Evolutionary conservation across 306 rosid species (phyloP).

Genomic region (Cucumis cinereus): DNA sequence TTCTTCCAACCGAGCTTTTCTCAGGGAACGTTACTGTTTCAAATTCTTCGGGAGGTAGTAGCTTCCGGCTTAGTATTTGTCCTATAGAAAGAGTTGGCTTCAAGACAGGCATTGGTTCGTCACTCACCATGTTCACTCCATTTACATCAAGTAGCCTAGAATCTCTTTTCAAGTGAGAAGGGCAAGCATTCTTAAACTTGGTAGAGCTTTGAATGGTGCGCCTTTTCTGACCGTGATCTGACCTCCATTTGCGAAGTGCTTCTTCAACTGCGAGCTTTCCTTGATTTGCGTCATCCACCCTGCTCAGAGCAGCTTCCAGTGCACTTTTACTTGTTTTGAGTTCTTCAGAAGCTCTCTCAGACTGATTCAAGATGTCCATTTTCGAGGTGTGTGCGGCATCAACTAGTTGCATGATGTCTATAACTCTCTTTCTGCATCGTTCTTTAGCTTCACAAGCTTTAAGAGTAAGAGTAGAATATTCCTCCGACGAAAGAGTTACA

Average conservation of each 20-base stretch:
- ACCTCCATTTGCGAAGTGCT: conserved; percentile 78
- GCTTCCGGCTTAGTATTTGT: conserved; percentile 73
- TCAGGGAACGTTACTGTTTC: conserved; percentile 24
- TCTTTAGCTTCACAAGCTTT: conserved; percentile 57
- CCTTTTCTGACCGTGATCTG: conserved; percentile 43
- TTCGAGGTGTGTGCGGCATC: conserved; percentile 61
- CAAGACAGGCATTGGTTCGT: conserved; percentile 34
- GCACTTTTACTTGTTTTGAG: conserved; percentile 55
- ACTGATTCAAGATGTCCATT: conserved; percentile 46
- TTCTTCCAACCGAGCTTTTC: conserved; percentile 38
- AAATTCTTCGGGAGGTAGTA: conserved; percentile 45
- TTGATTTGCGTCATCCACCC: conserved; percentile 76
- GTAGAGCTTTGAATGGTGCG: conserved; percentile 32
- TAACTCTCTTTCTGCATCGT: conserved; percentile 42
- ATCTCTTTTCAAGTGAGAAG: conserved; percentile 33
- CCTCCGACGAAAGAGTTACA: conserved; percentile 66
- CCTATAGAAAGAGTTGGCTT: conserved; percentile 75
- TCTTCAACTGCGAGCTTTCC: conserved; percentile 78
- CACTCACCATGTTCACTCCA: conserved; percentile 30
- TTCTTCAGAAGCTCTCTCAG: conserved; percentile 75
- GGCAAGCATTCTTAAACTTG: conserved; percentile 56
- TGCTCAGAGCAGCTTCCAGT: conserved; percentile 68
- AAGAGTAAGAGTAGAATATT: conserved; percentile 43
- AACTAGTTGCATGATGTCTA: conserved; percentile 56
- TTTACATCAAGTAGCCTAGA: conserved; percentile 37